Evolutionary conservation across 192 early-diverging fungal species (phyloP).

Genomic region (Rhizoclosmatium sp.): DNA sequence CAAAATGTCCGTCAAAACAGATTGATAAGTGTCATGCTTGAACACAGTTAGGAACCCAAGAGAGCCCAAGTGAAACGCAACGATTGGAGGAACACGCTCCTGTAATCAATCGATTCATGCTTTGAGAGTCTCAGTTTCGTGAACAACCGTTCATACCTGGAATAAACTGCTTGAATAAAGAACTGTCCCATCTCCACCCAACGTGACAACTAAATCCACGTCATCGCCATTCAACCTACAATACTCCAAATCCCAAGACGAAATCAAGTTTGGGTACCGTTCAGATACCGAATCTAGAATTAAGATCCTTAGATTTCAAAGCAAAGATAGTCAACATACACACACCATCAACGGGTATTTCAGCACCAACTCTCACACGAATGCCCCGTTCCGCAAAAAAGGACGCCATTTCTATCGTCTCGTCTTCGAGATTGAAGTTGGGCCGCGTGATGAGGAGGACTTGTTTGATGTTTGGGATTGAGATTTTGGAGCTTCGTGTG

Average conservation of each 20-base stretch:
- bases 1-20: conserved; percentile 66
- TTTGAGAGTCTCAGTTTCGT: not conserved
- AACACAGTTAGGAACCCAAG: conserved; percentile 96
- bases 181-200: conserved; percentile 97
- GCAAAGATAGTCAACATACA: not conserved
- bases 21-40: conserved; percentile 66
- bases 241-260: conserved; percentile 10
- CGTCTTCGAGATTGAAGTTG: conserved; percentile 11
- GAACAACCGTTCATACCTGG: conserved; percentile 12
- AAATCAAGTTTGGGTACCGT: not conserved
- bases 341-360: conserved; percentile 2
- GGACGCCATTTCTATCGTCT: conserved; percentile 11
- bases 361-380: not conserved
- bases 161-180: conserved; percentile 74
- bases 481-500: conserved; percentile 6
- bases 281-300: not conserved
- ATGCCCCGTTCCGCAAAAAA: conserved; percentile 10
- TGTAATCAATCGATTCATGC: conserved; percentile 60
- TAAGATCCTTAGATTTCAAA: not conserved
- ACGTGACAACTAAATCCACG: conserved; percentile 89
- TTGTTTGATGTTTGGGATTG: conserved; percentile 5
- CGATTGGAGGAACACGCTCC: conserved; percentile 85
- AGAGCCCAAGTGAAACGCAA: conserved; percentile 93
- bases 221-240: not conserved
- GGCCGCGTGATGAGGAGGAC: conserved; percentile 24